Conservation (phyloP, 2,329 filamentous ascomycete genomes). For the Hypocreales sp. region DNA sequence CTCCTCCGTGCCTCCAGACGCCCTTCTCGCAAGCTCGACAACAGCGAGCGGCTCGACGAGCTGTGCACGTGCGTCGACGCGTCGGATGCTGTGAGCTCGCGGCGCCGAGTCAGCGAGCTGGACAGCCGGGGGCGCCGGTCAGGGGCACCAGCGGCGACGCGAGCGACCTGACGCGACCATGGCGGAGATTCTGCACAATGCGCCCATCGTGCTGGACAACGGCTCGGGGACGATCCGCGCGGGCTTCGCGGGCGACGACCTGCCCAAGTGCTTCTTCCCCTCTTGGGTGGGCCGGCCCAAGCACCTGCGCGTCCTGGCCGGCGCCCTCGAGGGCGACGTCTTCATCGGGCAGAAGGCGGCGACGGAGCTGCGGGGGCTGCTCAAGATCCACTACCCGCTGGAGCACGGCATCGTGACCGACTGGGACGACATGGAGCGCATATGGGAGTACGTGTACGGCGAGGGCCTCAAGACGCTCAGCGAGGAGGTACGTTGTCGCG, state of each 20-base stretch:
- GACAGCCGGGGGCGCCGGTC: too few species aligned
- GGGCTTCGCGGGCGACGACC: constrained; percentile 89
- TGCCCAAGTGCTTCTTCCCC: constrained; percentile 93
- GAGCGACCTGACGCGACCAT: constrained; percentile 21
- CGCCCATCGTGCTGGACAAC: constrained; percentile 97
- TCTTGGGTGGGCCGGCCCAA: constrained; percentile 95
- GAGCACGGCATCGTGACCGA: constrained; percentile 98
- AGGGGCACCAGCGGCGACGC: too few species aligned
- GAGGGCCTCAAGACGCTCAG: constrained; percentile 93
- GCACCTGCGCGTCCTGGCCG: constrained; percentile 87
- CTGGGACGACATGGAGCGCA: constrained; percentile 99
- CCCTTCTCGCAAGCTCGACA: too few species aligned
- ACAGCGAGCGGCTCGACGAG: too few species aligned
- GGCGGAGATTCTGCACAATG: constrained; percentile 71
- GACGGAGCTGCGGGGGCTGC: constrained; percentile 74
- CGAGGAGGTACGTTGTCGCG: constrained; percentile 80
- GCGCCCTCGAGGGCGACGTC: constrained; percentile 87
- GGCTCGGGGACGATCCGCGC: constrained; percentile 95
- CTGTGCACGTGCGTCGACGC: too few species aligned
- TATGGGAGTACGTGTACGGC: constrained; percentile 96
- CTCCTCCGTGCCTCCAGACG: too few species aligned
- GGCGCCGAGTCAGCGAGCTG: too few species aligned
- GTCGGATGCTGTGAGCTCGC: too few species aligned
- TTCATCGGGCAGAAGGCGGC: constrained; percentile 88
- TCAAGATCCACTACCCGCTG: constrained; percentile 91